Conservation (phyloP, 495 filamentous ascomycete species). For the Alectoria sarmentosa region DNA sequence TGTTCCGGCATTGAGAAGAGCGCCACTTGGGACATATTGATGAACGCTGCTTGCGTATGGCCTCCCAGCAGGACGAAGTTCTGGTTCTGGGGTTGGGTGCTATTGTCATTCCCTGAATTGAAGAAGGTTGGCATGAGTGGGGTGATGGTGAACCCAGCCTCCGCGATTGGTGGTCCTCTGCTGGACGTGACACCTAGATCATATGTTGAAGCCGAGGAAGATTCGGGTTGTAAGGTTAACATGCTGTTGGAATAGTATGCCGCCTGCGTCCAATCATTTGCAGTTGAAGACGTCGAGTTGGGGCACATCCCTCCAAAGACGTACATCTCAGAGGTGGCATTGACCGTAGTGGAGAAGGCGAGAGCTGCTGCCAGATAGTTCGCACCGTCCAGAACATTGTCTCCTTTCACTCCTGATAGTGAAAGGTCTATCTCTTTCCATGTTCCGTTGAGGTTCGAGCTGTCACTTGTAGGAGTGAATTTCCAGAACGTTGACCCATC, state of each 20-base stretch:
- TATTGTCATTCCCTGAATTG: conserved; percentile 40
- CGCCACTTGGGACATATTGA: conserved; percentile 89
- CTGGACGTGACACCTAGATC: conserved; percentile 36
- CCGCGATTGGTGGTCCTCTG: conserved; percentile 60
- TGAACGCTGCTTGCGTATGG: conserved; percentile 73
- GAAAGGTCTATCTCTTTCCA: conserved; percentile 41
- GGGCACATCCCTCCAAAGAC: conserved; percentile 90
- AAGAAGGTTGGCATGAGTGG: conserved; percentile 57
- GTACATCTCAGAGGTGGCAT: conserved; percentile 51
- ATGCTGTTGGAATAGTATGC: conserved; percentile 75
- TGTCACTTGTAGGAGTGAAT: conserved; percentile 39
- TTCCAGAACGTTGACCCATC: conserved; percentile 47
- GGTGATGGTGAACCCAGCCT: conserved; percentile 83
- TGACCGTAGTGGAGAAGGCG: conserved; percentile 54
- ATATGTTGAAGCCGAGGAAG: conserved; percentile 31
- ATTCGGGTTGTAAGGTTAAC: conserved; percentile 49
- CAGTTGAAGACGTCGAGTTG: conserved; percentile 34
- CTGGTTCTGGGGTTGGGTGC: conserved; percentile 52
- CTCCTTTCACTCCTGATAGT: conserved; percentile 29
- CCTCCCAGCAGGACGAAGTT: conserved; percentile 80
- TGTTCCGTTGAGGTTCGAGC: conserved; percentile 44
- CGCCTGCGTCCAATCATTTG: conserved; percentile 48
- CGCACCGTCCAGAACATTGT: conserved; percentile 40
- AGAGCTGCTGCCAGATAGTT: conserved; percentile 62
- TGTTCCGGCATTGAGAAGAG: conserved; percentile 80